Evolutionary conservation across 805 yeast genomes (phyloP).

Genomic region (Barnettozyma pratensis): DNA sequence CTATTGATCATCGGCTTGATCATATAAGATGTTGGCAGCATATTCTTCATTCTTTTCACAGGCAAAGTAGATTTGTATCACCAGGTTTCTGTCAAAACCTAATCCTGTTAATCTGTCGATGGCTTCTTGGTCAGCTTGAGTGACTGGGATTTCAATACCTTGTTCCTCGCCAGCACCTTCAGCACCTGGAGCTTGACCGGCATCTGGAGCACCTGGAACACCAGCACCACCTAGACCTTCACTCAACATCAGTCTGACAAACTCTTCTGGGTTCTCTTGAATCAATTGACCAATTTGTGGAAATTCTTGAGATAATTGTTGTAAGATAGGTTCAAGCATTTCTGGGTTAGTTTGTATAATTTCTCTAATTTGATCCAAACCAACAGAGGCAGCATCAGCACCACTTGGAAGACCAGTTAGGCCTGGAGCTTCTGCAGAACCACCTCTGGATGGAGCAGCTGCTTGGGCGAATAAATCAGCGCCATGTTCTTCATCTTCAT

Average conservation of each 20-base stretch:
- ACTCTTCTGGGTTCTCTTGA: constrained; percentile 85
- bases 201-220: constrained; percentile 35
- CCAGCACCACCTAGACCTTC: constrained; percentile 25
- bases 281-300: constrained; percentile 82
- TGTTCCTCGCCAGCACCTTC: constrained; percentile 30
- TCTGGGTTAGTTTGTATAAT: constrained; percentile 84
- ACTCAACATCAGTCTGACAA: constrained; percentile 65
- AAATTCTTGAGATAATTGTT: constrained; percentile 72
- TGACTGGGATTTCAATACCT: constrained; percentile 48
- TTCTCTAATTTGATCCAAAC: constrained; percentile 56
- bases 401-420: constrained; percentile 14
- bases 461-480: constrained; percentile 37
- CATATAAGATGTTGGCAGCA: constrained; percentile 85
- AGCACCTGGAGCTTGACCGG: constrained; percentile 30
- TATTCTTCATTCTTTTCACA: constrained; percentile 97
- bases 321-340: constrained; percentile 76
- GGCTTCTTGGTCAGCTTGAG: constrained; percentile 86
- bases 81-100: constrained; percentile 86
- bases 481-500: constrained; percentile 7
- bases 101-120: constrained; percentile 83
- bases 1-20: constrained; percentile 33
- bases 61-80: constrained; percentile 91
- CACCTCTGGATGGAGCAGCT: constrained; percentile 23
- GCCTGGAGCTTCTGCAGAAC: constrained; percentile 21
- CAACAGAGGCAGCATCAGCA: constrained; percentile 31